Percentiles rank a stretch among this genome's conserved stretches.
Conservation (phyloP, 2,329 filamentous ascomycete genomes). For the Fusarium xyrophilum region DNA sequence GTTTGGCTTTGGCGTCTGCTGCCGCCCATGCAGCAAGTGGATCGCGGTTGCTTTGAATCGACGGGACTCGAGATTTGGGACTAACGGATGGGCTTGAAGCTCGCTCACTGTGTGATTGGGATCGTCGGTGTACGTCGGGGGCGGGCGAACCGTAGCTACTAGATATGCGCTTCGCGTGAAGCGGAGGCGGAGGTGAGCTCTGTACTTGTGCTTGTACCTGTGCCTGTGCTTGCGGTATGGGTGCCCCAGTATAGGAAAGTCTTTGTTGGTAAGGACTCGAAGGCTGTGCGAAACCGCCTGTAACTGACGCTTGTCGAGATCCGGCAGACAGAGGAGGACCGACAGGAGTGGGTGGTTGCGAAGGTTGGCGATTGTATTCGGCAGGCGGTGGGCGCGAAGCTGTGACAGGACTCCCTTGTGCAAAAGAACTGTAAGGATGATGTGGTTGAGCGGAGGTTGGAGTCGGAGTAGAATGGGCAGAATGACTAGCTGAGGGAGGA, state of each 20-base stretch:
- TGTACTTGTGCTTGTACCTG: conserved; percentile 41
- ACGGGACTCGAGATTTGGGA: conserved; percentile 73
- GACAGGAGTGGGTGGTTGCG: conserved; percentile 62
- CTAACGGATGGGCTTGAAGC: conserved; percentile 78
- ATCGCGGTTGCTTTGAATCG: conserved; percentile 55
- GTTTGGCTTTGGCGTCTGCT: conserved; percentile 38
- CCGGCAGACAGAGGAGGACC: conserved; percentile 56
- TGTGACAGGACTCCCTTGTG: conserved; percentile 61
- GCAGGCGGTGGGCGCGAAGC: conserved; percentile 53
- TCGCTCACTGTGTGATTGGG: conserved; percentile 66
- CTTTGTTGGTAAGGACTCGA: conserved; percentile 68
- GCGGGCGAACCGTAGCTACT: conserved; percentile 54
- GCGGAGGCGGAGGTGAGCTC: conserved; percentile 48
- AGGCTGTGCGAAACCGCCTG: conserved; percentile 55
- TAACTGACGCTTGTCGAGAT: conserved; percentile 53
- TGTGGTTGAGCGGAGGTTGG: conserved; percentile 69
- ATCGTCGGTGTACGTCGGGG: conserved; percentile 55
- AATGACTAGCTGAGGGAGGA: conserved; percentile 66
- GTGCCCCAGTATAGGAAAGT: conserved; percentile 41
- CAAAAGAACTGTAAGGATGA: conserved; percentile 59
- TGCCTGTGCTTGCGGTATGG: conserved; percentile 42
- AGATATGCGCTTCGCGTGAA: conserved; percentile 51
- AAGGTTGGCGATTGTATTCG: conserved; percentile 57
- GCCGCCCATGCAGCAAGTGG: conserved; percentile 41
- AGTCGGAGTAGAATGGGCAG: conserved; percentile 64